Evolutionary conservation across 148 eudicot species (phyloP), one percentile per base, ranked within the genome.

Genomic region (Vaccinium myrtillus): DNA sequence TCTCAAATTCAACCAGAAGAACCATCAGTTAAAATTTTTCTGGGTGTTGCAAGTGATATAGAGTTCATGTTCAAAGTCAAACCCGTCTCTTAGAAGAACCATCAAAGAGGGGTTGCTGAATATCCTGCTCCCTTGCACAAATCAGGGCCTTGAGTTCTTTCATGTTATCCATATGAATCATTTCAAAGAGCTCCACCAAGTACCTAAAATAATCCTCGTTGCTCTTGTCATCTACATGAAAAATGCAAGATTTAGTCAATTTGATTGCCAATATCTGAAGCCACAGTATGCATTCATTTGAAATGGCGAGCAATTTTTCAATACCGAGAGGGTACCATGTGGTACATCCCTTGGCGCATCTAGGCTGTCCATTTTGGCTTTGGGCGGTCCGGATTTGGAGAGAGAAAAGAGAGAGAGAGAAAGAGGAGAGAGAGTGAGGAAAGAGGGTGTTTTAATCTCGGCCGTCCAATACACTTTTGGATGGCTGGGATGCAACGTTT

Each of bases 101-200:
- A 70, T 92, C 93, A 83, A 21, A 80, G 18, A 94, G 88, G 27
- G 93, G 91, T n/a, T 54, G 89, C 55, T 81, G n/a, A 58, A 43
- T 43, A 43, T 43, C 46, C 46, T 92, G 92, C 19, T 92, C 93
- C 83, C 80, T 87, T 84, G 87, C 78, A 55, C 86, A 81, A 58
- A 94, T 84, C 25, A 94, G 76, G 1, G 81, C 70, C 82, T 65
- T 91, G 59, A 94, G 87, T 46, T 89, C 90, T 78, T 89, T 88
- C 91, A 94, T 91, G 90, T 94, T 94, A 87, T 94, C 97, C 12
- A 90, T 84, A 74, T 92, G 94, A 77, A 87, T 84, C 61, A 84
- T 90, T 5, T 90, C 85, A 71, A 90, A 87, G 75, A 90, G 77
- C n/a, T 30, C 70, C 55, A 92, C 46, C 6, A 43, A 43, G 81